phyloP scores from a whole-genome alignment of 2,329 filamentous ascomycete species.

The Hypoxylon sp. region DNA sequence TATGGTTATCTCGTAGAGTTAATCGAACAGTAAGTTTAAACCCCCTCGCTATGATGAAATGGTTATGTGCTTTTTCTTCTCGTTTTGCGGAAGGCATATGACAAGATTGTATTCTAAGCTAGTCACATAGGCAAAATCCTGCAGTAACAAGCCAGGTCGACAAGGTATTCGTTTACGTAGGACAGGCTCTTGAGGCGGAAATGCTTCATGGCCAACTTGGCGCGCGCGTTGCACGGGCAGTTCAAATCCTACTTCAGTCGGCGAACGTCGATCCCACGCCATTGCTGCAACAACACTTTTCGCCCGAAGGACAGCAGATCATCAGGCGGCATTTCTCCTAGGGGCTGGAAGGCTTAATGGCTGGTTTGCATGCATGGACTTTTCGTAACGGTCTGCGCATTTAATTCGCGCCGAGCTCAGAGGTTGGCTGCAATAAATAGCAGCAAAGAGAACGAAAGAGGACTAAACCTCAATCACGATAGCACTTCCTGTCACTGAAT shows the following conservation, averaged over 20 bases:
- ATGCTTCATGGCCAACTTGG: slow-evolving; percentile 89
- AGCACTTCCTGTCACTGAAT: slow-evolving; percentile 17
- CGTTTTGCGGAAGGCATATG: not conserved
- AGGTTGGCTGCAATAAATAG: slow-evolving; percentile 21
- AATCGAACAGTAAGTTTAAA: slow-evolving; percentile 87
- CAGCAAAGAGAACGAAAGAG: slow-evolving; percentile 29
- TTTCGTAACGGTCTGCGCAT: not conserved
- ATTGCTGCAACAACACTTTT: slow-evolving; percentile 78
- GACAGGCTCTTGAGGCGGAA: slow-evolving; percentile 90
- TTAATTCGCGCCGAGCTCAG: slow-evolving; percentile 2
- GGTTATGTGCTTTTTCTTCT: not conserved
- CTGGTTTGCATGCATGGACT: not conserved
- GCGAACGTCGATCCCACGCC: slow-evolving; percentile 83
- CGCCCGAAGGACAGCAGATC: slow-evolving; percentile 83
- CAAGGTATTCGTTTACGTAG: slow-evolving; percentile 87
- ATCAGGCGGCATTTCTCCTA: slow-evolving; percentile 84
- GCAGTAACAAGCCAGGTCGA: slow-evolving; percentile 82
- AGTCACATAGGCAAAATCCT: slow-evolving; percentile 80
- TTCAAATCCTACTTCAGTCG: slow-evolving; percentile 81
- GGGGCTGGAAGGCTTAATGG: not conserved
- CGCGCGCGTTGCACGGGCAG: slow-evolving; percentile 79
- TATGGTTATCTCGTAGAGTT: slow-evolving; percentile 93
- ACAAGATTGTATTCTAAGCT: slow-evolving; percentile 12
- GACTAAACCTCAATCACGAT: slow-evolving; percentile 18
- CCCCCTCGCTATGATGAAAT: not conserved